phyloP scores from a whole-genome alignment of 257 asterid genomes.

The Mitragyna speciosa region DNA sequence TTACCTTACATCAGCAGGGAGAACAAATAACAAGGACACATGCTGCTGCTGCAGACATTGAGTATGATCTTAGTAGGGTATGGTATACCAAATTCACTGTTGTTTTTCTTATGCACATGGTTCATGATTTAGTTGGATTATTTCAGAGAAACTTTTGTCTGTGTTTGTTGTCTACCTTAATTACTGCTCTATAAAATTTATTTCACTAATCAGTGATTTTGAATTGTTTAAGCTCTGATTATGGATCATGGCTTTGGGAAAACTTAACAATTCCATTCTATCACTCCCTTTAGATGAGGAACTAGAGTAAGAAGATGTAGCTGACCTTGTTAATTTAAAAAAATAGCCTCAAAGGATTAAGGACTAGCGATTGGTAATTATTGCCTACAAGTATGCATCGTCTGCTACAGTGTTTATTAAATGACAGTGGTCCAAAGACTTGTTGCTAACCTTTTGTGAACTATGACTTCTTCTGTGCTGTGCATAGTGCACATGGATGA shows the following conservation, averaged over 20 bases:
- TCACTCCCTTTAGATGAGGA: neutral
- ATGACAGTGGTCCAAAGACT: neutral
- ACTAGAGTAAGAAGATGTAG: neutral
- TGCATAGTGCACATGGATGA: neutral
- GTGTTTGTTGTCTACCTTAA: neutral
- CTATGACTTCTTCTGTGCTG: neutral
- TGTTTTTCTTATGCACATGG: neutral
- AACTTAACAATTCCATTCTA: neutral
- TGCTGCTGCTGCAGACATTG: conserved; percentile 80
- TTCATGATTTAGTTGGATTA: neutral
- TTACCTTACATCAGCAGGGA: conserved; percentile 89
- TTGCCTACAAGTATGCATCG: neutral
- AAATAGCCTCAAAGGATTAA: neutral
- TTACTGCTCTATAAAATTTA: neutral
- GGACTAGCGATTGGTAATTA: neutral
- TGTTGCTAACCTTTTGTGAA: neutral
- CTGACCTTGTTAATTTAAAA: neutral
- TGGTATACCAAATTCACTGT: conserved; percentile 11
- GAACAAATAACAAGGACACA: conserved; percentile 89
- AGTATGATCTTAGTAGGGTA: conserved; percentile 92
- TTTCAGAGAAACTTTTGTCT: neutral
- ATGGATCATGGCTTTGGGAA: neutral
- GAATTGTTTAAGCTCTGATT: neutral
- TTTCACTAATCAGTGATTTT: neutral
- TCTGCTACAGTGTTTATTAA: neutral